Conservation (phyloP, 345 rosid genomes). For the Eucalyptus tenuipes region DNA sequence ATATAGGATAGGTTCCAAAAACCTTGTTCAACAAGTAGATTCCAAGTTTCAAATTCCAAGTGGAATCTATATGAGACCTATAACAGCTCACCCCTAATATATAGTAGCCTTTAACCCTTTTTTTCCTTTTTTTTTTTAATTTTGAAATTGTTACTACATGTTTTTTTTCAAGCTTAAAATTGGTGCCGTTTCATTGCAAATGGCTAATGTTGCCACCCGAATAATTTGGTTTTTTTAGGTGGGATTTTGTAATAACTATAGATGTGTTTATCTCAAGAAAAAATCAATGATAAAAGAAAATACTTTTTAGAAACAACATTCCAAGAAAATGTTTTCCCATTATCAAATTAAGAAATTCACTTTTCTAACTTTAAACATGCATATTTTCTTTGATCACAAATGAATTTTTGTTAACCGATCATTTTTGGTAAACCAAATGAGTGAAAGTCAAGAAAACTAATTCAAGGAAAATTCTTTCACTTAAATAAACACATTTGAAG, state of each 20-base stretch:
- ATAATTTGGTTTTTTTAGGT: neutral
- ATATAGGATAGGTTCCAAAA: too few relatives aligned
- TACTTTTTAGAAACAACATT: neutral
- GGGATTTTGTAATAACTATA: neutral
- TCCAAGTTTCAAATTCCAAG: too few relatives aligned
- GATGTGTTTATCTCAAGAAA: neutral
- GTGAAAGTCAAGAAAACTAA: neutral
- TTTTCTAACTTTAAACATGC: neutral
- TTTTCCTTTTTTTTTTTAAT: too few relatives aligned
- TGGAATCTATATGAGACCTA: too few relatives aligned
- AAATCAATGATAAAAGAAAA: neutral
- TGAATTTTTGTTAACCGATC: neutral
- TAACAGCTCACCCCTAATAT: too few relatives aligned
- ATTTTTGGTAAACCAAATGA: neutral
- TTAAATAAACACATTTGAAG: neutral
- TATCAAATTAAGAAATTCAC: neutral
- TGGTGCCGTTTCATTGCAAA: neutral
- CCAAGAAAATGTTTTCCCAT: neutral
- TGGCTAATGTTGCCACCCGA: neutral
- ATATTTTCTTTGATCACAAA: neutral
- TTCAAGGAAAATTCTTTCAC: neutral
- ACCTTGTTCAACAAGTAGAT: too few relatives aligned
- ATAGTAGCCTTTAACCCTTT: neutral
- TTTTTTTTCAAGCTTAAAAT: neutral
- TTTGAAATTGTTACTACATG: neutral